phyloP scores from a whole-genome alignment of 169 alveolate species.

The Cryptosporidium sp. region DNA sequence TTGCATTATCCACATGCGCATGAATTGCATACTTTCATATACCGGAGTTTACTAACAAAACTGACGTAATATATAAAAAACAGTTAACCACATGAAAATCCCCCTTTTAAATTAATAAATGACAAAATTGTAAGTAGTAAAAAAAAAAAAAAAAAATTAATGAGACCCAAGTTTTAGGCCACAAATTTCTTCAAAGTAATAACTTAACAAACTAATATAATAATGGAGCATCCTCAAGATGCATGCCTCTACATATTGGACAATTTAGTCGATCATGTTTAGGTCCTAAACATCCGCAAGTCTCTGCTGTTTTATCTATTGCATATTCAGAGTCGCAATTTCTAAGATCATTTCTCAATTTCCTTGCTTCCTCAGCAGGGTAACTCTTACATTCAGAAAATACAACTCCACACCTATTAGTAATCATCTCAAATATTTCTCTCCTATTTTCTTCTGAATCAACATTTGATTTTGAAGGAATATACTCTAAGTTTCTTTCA shows the following conservation, averaged over 20 bases:
- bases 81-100: background rate
- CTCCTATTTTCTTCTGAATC: background rate
- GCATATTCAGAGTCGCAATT: slow-evolving; percentile 62
- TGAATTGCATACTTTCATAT: background rate
- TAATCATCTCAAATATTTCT: slow-evolving; percentile 40
- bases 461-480: slow-evolving; percentile 35
- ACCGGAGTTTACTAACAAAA: slow-evolving; percentile 1
- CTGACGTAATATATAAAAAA: background rate
- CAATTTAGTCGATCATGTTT: slow-evolving; percentile 65
- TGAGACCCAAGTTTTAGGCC: background rate
- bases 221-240: slow-evolving; percentile 70
- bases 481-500: slow-evolving; percentile 2
- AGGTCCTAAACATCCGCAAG: slow-evolving; percentile 75
- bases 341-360: background rate
- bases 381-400: slow-evolving; percentile 44
- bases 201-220: slow-evolving; percentile 47
- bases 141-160: background rate
- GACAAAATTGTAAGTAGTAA: background rate
- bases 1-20: background rate
- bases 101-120: background rate
- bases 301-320: slow-evolving; percentile 52
- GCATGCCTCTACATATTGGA: slow-evolving; percentile 72
- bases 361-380: slow-evolving; percentile 16
- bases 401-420: slow-evolving; percentile 57
- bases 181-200: background rate